These are phyloP conservation scores for Exsudoporus frostii DNA, from an alignment of 768 basidiomycete species.

Conservation along the genomic window DNA sequence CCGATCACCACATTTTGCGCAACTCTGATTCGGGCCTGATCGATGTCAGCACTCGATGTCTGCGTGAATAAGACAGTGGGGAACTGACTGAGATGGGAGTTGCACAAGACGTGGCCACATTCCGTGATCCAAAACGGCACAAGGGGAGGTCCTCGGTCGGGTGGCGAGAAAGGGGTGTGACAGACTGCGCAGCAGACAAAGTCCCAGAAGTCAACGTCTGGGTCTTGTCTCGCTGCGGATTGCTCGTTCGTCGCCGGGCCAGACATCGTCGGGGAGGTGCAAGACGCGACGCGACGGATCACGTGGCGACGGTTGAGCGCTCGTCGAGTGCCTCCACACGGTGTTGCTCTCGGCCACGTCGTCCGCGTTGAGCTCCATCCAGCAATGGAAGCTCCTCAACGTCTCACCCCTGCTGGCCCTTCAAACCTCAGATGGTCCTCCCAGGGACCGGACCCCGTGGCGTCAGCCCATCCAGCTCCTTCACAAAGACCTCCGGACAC, in stretches of 20 bases:
- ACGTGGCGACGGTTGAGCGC: slow-evolving; percentile 10
- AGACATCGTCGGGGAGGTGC: slow-evolving; percentile 3
- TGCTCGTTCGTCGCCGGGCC: slow-evolving; percentile 9
- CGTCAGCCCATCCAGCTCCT: not conserved
- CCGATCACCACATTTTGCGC: slow-evolving; percentile 61
- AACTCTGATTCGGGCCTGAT: slow-evolving; percentile 70
- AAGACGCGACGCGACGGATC: slow-evolving; percentile 18
- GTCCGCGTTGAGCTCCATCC: not conserved
- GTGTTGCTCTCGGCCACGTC: not conserved
- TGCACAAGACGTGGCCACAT: slow-evolving; percentile 85
- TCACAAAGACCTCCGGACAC: not conserved
- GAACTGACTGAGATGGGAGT: slow-evolving; percentile 72
- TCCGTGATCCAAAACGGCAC: slow-evolving; percentile 88
- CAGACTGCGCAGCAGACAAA: slow-evolving; percentile 72
- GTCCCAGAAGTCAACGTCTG: slow-evolving; percentile 71
- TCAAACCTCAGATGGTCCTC: not conserved
- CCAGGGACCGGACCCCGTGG: slow-evolving; percentile 3
- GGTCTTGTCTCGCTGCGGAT: slow-evolving; percentile 1
- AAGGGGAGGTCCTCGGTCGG: slow-evolving; percentile 47
- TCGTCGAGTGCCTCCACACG: not conserved
- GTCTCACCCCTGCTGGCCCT: not conserved
- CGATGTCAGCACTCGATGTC: not conserved
- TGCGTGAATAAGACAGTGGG: not conserved
- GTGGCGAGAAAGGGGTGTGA: slow-evolving; percentile 57
- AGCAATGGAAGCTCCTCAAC: not conserved